A percentile compares a stretch with the other conserved stretches of the same genome.
Conservation (phyloP, 2,329 filamentous ascomycete species). For the Furcasterigmium sp. region DNA sequence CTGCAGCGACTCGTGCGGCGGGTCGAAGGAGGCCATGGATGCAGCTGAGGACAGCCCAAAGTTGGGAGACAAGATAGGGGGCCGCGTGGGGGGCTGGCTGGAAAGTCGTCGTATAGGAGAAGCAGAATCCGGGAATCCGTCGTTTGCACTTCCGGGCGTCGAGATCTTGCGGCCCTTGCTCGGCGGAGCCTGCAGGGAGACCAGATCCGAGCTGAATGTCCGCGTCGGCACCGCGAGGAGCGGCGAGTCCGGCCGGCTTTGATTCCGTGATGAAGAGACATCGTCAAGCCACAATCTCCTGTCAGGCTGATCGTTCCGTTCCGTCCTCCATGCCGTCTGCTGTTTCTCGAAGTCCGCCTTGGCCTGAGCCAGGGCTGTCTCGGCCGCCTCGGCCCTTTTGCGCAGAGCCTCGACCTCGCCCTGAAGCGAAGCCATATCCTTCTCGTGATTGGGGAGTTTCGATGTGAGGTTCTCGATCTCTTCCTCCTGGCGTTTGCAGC, state of each 20-base stretch:
- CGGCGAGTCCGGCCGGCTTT: conserved; percentile 50
- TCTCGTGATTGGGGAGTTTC: conserved; percentile 57
- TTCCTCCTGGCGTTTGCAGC: conserved; percentile 67
- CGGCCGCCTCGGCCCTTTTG: conserved; percentile 58
- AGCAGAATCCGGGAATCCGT: conserved; percentile 30
- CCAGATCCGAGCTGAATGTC: conserved; percentile 50
- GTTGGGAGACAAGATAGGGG: conserved; percentile 31
- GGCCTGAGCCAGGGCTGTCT: conserved; percentile 57
- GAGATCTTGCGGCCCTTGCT: conserved; percentile 38
- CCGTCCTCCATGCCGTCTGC: conserved; percentile 35
- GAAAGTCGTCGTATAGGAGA: conserved; percentile 43
- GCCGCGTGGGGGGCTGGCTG: conserved; percentile 38
- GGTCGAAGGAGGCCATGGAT: conserved; percentile 45
- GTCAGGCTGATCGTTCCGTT: conserved; percentile 29
- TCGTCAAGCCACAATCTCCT: conserved; percentile 50
- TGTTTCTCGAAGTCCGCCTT: conserved; percentile 46
- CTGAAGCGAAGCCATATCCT: conserved; percentile 57
- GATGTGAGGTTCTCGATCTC: conserved; percentile 69
- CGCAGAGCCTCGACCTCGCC: conserved; percentile 57
- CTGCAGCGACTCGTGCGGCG: conserved; percentile 27
- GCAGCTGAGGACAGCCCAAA: conserved; percentile 27
- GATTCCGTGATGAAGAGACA: conserved; percentile 35
- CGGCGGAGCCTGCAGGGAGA: conserved; percentile 19
- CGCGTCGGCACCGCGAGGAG: conserved; percentile 41
- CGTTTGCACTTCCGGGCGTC: conserved; percentile 45